Conservation (phyloP, 2,329 filamentous ascomycete species). For the Sporothrix sp. region DNA sequence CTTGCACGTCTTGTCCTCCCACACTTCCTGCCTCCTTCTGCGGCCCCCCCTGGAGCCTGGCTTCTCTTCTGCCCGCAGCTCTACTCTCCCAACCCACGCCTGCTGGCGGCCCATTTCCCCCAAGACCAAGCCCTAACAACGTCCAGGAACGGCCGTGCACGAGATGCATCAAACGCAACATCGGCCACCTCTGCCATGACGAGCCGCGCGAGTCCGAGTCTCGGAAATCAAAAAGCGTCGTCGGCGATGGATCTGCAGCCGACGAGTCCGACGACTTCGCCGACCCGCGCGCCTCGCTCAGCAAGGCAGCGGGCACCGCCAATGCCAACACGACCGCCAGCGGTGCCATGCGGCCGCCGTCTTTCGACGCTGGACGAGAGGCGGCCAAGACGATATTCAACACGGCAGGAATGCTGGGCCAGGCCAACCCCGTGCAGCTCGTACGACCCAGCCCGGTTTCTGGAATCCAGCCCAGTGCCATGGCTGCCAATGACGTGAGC, state of each 20-base stretch:
- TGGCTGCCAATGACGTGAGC: constrained; percentile 53
- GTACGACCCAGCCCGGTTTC: constrained; percentile 63
- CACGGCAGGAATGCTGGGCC: constrained; percentile 34
- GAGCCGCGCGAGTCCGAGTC: constrained; percentile 77
- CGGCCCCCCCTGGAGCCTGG: too few species aligned
- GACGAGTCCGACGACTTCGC: constrained; percentile 52
- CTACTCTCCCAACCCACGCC: too few species aligned
- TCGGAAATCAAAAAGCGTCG: constrained; percentile 67
- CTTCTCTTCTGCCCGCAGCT: too few species aligned
- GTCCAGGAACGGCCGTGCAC: constrained; percentile 86
- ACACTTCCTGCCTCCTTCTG: constrained; percentile 9
- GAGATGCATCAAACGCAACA: constrained; percentile 95
- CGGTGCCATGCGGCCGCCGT: constrained; percentile 43
- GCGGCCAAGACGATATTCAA: constrained; percentile 34
- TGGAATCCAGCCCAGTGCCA: constrained; percentile 52
- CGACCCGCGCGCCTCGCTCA: constrained; percentile 47
- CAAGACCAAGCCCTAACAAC: constrained; percentile 10
- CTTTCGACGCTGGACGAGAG: constrained; percentile 30
- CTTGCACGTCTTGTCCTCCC: constrained; percentile 13
- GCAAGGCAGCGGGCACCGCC: constrained; percentile 29
- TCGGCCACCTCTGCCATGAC: constrained; percentile 96
- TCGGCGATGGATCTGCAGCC: constrained; percentile 42
- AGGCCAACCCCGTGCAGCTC: constrained; percentile 51
- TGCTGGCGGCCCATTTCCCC: too few species aligned
- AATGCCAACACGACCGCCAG: constrained; percentile 25